Evolutionary conservation across 768 basidiomycete species (phyloP).

Genomic region (Amylocystis lapponica): DNA sequence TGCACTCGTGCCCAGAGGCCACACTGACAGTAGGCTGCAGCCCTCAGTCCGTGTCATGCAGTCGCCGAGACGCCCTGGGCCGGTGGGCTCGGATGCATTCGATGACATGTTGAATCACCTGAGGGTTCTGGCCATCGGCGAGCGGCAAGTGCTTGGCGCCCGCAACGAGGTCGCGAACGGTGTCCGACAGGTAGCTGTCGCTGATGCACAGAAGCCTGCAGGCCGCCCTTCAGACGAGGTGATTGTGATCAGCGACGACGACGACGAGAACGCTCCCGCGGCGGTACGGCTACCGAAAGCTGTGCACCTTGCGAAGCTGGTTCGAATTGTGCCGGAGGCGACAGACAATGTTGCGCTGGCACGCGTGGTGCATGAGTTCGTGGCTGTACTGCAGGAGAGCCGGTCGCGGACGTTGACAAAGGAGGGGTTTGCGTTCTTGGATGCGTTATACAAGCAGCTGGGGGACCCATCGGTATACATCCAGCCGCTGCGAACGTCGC

Average conservation of each 20-base stretch:
- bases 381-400: slow-evolving; percentile 56
- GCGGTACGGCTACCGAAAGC: slow-evolving; percentile 45
- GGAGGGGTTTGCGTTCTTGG: slow-evolving; percentile 67
- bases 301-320: slow-evolving; percentile 42
- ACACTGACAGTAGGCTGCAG: slow-evolving; percentile 7
- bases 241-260: slow-evolving; percentile 42
- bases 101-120: slow-evolving; percentile 54
- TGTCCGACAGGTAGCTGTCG: slow-evolving; percentile 26
- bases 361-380: slow-evolving; percentile 51
- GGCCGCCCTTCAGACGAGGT: slow-evolving; percentile 20
- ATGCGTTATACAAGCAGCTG: slow-evolving; percentile 64
- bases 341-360: slow-evolving; percentile 53
- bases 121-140: slow-evolving; percentile 52
- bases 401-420: slow-evolving; percentile 62
- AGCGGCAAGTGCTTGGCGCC: slow-evolving; percentile 45
- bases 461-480: slow-evolving; percentile 59
- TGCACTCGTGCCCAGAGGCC: not conserved
- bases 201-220: slow-evolving; percentile 5
- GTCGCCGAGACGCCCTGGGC: slow-evolving; percentile 5
- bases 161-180: slow-evolving; percentile 36
- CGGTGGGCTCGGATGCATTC: slow-evolving; percentile 37
- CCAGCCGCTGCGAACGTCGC: slow-evolving; percentile 45
- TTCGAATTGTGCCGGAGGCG: slow-evolving; percentile 36
- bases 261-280: slow-evolving; percentile 24
- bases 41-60: slow-evolving; percentile 11